Evolutionary conservation across 192 early-diverging fungal genomes (phyloP).

Genomic region (Entophlyctis luteolus): DNA sequence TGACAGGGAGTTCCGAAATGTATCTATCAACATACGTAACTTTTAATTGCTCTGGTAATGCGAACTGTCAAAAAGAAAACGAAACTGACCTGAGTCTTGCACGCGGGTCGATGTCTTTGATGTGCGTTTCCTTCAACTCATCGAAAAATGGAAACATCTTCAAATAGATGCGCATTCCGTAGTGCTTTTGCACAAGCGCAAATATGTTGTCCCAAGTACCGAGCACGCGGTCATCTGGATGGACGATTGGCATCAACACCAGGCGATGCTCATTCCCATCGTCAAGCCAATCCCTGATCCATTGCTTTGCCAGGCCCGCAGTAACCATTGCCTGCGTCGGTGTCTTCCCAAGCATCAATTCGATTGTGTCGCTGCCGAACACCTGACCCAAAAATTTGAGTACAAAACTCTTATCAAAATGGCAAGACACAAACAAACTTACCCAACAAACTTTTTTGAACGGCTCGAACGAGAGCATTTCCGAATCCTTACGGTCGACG

Average conservation of each 20-base stretch:
- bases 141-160: background rate
- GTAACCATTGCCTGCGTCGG: background rate
- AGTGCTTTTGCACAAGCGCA: background rate
- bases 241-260: background rate
- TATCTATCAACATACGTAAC: too few relatives aligned
- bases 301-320: background rate
- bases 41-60: too few relatives aligned
- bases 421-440: too few relatives aligned
- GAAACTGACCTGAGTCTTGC: background rate
- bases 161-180: background rate
- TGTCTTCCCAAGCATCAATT: background rate
- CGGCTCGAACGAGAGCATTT: background rate
- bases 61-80: too few relatives aligned
- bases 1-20: background rate
- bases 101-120: background rate
- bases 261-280: background rate
- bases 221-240: background rate
- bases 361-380: background rate
- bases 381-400: too few relatives aligned
- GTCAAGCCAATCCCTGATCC: background rate
- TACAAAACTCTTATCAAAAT: too few relatives aligned
- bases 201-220: constrained; percentile 3
- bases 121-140: background rate
- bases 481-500: background rate
- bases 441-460: background rate